A percentile compares a stretch with the other conserved stretches of the same genome.
These are phyloP conservation scores for Clonostachys rosea DNA, from an alignment of 2,329 filamentous ascomycete genomes.

Conservation along the genomic window DNA sequence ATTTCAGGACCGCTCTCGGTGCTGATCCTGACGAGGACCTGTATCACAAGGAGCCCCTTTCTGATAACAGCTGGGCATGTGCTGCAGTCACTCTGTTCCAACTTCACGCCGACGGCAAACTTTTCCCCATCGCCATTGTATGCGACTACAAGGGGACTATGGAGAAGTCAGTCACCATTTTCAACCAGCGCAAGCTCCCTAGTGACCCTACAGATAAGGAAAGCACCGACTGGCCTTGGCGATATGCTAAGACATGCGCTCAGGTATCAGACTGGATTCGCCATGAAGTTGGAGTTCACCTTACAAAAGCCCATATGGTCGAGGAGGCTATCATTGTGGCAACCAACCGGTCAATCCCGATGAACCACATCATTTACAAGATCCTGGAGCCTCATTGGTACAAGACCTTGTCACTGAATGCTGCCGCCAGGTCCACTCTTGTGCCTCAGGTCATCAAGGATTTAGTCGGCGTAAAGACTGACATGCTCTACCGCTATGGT, in stretches of 20 bases:
- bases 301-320: slow-evolving; percentile 37
- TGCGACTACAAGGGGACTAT: slow-evolving; percentile 37
- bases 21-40: slow-evolving; percentile 15
- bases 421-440: slow-evolving; percentile 34
- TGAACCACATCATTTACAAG: slow-evolving; percentile 34
- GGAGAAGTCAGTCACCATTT: slow-evolving; percentile 39
- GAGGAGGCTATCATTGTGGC: slow-evolving; percentile 44
- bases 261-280: slow-evolving; percentile 42
- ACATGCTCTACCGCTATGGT: slow-evolving; percentile 28
- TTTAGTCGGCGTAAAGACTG: slow-evolving; percentile 31
- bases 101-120: slow-evolving; percentile 32
- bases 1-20: slow-evolving; percentile 30
- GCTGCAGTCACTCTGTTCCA: slow-evolving; percentile 37
- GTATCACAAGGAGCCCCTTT: slow-evolving; percentile 15
- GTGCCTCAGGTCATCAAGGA: slow-evolving; percentile 37
- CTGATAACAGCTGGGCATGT: slow-evolving; percentile 24
- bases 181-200: slow-evolving; percentile 36
- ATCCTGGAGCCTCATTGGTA: slow-evolving; percentile 42
- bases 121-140: slow-evolving; percentile 43
- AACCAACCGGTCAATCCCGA: slow-evolving; percentile 31
- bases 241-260: slow-evolving; percentile 45
- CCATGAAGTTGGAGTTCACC: slow-evolving; percentile 40
- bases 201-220: slow-evolving; percentile 17
- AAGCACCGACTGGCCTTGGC: slow-evolving; percentile 42
- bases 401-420: slow-evolving; percentile 43